Evolutionary conservation across 2,329 filamentous ascomycete genomes (phyloP), one percentile per base, ranked within the genome.

Genomic region (Botryotinia globosa): DNA sequence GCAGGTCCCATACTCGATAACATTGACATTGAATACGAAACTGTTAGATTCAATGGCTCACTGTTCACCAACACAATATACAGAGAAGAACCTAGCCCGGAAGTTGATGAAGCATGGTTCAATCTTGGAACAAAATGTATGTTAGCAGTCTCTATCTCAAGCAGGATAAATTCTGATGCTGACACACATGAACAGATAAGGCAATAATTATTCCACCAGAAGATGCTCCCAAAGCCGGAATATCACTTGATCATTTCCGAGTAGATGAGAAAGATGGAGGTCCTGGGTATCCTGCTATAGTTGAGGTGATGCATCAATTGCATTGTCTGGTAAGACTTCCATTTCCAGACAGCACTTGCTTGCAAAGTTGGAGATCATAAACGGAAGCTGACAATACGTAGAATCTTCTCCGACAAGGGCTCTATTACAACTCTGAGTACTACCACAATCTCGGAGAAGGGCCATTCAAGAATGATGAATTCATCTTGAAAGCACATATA

Each of bases 381-480:
- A 16, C 25, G 29, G 39, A 69, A 4, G 42, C 29, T 34, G 6
- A 66, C 18, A 4, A 10, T 12, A 37, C 37, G 3, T 48, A 73
- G 82, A 85, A 88, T 74, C 82, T 88, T 14, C 78, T 88, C 3
- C 85, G 86, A 0, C 83, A 87, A 78, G 80, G 83, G 0, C 80
- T 87, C 14, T 84, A 84, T 76, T 87, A 84, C 80, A 88, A 87
- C 77, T 85, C 85, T 72, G 83, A 85, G 62, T 85, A 88, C 76
- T 88, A 88, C 75, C 81, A 81, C 51, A 76, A 78, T 0, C 78
- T 80, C 56, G 83, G 84, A 16, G 73, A 84, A 71, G 84, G 84
- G 0, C 82, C 84, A 0, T 88, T 88, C 76, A 77, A 77, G 34
- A 87, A 88, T 76, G 81, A 83, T 9, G 84, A 86, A 63, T 81